These are phyloP conservation scores for Gleditsia sinensis DNA, from an alignment of 306 rosid genomes.

Conservation along the genomic window DNA sequence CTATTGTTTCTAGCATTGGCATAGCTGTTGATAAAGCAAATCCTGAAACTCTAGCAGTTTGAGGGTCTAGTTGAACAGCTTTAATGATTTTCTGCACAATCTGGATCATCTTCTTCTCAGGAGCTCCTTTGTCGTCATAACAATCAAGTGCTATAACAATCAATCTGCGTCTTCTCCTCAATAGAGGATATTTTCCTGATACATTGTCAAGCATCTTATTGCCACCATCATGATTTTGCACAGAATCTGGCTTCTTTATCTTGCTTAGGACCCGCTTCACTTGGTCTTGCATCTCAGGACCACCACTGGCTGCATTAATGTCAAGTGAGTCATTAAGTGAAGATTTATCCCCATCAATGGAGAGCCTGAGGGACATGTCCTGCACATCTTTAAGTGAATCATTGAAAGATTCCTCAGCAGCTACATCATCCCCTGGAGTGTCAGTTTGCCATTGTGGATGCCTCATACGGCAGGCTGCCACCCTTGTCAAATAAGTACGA, in stretches of 20 bases:
- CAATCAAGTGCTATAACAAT: conserved; percentile 67
- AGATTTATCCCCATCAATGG: conserved; percentile 53
- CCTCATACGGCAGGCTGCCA: conserved; percentile 74
- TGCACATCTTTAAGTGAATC: conserved; percentile 75
- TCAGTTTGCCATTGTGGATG: conserved; percentile 74
- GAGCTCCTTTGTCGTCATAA: conserved; percentile 52
- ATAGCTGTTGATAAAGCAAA: conserved; percentile 71
- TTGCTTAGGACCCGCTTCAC: conserved; percentile 64
- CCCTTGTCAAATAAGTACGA: conserved; percentile 70
- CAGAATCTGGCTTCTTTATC: conserved; percentile 50
- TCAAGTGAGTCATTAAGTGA: conserved; percentile 32
- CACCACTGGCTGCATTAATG: conserved; percentile 39
- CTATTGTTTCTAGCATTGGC: conserved; percentile 59
- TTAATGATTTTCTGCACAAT: conserved; percentile 54
- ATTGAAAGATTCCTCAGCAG: conserved; percentile 54
- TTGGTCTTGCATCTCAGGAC: conserved; percentile 64
- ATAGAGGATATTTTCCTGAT: conserved; percentile 56
- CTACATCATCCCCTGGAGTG: conserved; percentile 64
- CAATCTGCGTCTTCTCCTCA: conserved; percentile 61
- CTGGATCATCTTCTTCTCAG: conserved; percentile 54
- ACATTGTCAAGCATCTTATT: conserved; percentile 48
- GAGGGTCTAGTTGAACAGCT: conserved; percentile 58
- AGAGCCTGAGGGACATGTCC: conserved; percentile 75
- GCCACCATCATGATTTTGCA: conserved; percentile 33
- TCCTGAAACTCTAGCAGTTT: conserved; percentile 53